Percentiles rank a stretch among this genome's conserved stretches.
Evolutionary conservation across 1,139 yeast genomes (phyloP).

Genomic region (Magnusiomyces paraingens): DNA sequence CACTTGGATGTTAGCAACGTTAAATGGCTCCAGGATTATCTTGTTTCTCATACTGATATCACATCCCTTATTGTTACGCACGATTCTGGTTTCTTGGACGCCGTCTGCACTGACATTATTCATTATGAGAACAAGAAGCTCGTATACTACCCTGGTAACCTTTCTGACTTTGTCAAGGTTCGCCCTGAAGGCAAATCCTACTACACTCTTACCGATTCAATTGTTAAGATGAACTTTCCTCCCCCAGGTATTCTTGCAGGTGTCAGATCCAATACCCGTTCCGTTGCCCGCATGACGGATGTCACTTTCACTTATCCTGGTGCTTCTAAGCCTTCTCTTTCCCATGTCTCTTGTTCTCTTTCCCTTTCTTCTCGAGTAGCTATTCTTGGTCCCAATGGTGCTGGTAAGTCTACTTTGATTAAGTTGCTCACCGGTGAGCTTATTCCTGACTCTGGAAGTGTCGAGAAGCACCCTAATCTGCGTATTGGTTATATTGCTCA

Average conservation of each 20-base stretch:
- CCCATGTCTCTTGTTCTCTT: slow-evolving; percentile 75
- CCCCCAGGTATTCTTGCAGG: slow-evolving; percentile 97
- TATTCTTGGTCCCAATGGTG: slow-evolving; percentile 96
- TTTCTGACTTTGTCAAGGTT: slow-evolving; percentile 83
- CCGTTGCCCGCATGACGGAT: slow-evolving; percentile 84
- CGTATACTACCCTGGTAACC: slow-evolving; percentile 92
- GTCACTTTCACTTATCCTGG: slow-evolving; percentile 91
- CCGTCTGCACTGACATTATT: slow-evolving; percentile 92
- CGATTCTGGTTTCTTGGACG: slow-evolving; percentile 94
- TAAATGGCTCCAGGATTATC: slow-evolving; percentile 86
- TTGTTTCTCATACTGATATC: slow-evolving; percentile 67
- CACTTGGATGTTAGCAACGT: slow-evolving; percentile 95
- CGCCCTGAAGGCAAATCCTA: slow-evolving; percentile 96
- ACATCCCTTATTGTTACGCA: slow-evolving; percentile 95
- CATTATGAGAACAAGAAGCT: slow-evolving; percentile 94
- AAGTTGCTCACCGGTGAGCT: slow-evolving; percentile 89
- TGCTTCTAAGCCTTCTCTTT: slow-evolving; percentile 73
- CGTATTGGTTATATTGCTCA: slow-evolving; percentile 99
- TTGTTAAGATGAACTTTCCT: slow-evolving; percentile 96
- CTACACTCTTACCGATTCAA: slow-evolving; percentile 89
- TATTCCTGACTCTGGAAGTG: slow-evolving; percentile 78
- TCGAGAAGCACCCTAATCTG: slow-evolving; percentile 95
- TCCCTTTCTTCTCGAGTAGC: slow-evolving; percentile 95
- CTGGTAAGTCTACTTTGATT: slow-evolving; percentile 95
- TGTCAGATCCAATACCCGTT: slow-evolving; percentile 89